These are phyloP conservation scores for Berkeleyomyces rouxiae DNA, from an alignment of 2,329 filamentous ascomycete species.

Conservation along the genomic window DNA sequence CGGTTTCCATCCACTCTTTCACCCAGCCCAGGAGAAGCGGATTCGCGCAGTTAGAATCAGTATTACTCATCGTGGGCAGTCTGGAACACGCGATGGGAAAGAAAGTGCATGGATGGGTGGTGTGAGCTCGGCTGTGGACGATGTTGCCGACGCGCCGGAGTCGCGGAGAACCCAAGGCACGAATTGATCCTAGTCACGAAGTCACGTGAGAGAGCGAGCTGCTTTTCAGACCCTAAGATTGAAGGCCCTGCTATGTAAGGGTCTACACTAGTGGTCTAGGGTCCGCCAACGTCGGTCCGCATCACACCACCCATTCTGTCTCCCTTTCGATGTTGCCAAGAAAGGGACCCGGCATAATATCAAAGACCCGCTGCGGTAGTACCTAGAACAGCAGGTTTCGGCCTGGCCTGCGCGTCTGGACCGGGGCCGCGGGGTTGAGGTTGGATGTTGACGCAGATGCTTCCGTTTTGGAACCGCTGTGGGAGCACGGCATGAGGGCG, in stretches of 20 bases:
- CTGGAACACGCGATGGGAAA: too few relatives aligned
- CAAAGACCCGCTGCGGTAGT: neutral
- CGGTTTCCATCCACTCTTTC: conserved; percentile 59
- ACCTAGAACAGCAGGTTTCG: neutral
- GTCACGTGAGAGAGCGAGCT: neutral
- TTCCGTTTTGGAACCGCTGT: neutral
- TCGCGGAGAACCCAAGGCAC: too few relatives aligned
- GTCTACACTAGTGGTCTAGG: too few relatives aligned
- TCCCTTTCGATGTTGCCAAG: neutral
- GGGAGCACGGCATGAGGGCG: neutral
- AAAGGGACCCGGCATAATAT: neutral
- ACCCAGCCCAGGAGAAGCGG: conserved; percentile 57
- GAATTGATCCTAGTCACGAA: neutral
- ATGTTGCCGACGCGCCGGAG: neutral
- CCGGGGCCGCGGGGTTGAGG: neutral
- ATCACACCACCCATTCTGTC: too few relatives aligned
- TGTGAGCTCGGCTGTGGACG: too few relatives aligned
- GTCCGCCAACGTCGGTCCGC: too few relatives aligned
- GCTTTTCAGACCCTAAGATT: neutral
- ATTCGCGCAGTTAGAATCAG: conserved; percentile 37
- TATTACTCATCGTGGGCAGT: neutral
- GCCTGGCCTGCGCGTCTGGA: neutral
- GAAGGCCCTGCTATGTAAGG: neutral
- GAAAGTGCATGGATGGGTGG: too few relatives aligned
- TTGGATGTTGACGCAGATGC: neutral